These are phyloP conservation scores for Furcasterigmium sp. DNA, from an alignment of 2,329 filamentous ascomycete genomes.

Conservation along the genomic window DNA sequence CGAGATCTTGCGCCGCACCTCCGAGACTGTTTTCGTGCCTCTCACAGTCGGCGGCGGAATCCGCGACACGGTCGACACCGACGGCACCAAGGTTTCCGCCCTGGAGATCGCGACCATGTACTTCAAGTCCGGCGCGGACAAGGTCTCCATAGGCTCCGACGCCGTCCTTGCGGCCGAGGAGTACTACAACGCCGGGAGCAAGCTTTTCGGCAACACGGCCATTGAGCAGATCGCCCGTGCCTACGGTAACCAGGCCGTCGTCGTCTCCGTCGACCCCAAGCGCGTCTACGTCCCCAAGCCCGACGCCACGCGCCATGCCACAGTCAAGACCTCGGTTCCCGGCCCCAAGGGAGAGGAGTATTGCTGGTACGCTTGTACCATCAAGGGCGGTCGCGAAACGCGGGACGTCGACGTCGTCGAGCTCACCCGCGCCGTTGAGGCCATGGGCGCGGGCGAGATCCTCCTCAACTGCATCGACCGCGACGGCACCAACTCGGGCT, in stretches of 20 bases:
- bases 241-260: conserved; percentile 95
- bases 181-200: conserved; percentile 68
- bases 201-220: conserved; percentile 74
- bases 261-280: conserved; percentile 91
- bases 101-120: conserved; percentile 94
- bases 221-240: conserved; percentile 93
- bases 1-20: conserved; percentile 80
- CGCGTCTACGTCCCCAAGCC: conserved; percentile 76
- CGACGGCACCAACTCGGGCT: conserved; percentile 90
- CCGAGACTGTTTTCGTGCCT: conserved; percentile 90
- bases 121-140: conserved; percentile 95
- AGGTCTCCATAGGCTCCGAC: conserved; percentile 94
- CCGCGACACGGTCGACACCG: conserved; percentile 83
- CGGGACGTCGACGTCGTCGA: conserved; percentile 89
- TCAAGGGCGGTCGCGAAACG: conserved; percentile 92
- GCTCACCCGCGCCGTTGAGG: conserved; percentile 82
- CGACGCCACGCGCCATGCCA: conserved; percentile 67
- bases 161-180: conserved; percentile 90
- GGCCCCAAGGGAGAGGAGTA: conserved; percentile 73
- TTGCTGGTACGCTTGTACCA: conserved; percentile 98
- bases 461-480: conserved; percentile 96
- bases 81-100: conserved; percentile 80
- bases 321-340: conserved; percentile 62
- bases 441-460: conserved; percentile 92
- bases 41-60: conserved; percentile 95